These are phyloP conservation scores for Glarea lozoyensis DNA, from an alignment of 495 filamentous ascomycete species.

Conservation along the genomic window DNA sequence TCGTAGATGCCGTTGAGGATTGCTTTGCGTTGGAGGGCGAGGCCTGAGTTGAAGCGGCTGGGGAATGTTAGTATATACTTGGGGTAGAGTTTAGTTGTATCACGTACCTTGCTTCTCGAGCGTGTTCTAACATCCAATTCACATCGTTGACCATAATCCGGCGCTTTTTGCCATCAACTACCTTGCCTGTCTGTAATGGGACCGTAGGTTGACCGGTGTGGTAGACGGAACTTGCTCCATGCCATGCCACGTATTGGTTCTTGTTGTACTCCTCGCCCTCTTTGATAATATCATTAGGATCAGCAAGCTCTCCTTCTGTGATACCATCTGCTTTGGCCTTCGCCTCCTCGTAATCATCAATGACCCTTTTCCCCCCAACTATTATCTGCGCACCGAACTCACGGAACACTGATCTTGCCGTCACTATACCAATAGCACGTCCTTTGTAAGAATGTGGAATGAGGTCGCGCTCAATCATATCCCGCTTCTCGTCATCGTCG, in stretches of 20 bases:
- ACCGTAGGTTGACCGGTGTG: conserved; percentile 72
- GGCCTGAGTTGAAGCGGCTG: conserved; percentile 72
- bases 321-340: conserved; percentile 71
- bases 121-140: conserved; percentile 98
- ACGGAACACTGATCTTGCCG: conserved; percentile 90
- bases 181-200: conserved; percentile 67
- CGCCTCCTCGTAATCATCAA: conserved; percentile 83
- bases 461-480: conserved; percentile 82
- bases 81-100: not conserved
- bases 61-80: conserved; percentile 15
- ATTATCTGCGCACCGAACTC: conserved; percentile 94
- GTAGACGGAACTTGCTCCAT: conserved; percentile 91
- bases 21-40: conserved; percentile 53
- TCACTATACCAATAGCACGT: conserved; percentile 93
- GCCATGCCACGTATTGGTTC: conserved; percentile 90
- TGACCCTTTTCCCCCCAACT: conserved; percentile 75
- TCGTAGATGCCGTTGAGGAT: conserved; percentile 78
- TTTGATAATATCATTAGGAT: conserved; percentile 45
- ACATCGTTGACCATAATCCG: conserved; percentile 82
- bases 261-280: conserved; percentile 23
- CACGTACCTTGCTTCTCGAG: conserved; percentile 74
- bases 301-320: conserved; percentile 80
- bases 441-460: conserved; percentile 98
- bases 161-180: conserved; percentile 63
- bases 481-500: conserved; percentile 78